phyloP scores from a whole-genome alignment of 176 grass and related monocot species.

The Musa schizocarpa region DNA sequence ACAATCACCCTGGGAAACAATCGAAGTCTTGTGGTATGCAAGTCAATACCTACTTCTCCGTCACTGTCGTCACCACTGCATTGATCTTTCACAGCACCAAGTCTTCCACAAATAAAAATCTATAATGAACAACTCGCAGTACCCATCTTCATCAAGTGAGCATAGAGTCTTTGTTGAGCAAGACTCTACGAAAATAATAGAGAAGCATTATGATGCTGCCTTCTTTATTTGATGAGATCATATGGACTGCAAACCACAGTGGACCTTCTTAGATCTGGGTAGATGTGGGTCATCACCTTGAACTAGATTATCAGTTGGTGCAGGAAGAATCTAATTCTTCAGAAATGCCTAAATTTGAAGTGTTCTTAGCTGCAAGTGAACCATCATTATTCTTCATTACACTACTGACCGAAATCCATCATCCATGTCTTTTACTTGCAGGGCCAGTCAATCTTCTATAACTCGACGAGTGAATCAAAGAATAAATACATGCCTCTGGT shows the following conservation, averaged over 20 bases:
- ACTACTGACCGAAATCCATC: background rate
- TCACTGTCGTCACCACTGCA: background rate
- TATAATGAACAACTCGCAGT: too few relatives aligned
- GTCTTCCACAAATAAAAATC: too few relatives aligned
- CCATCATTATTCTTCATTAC: background rate
- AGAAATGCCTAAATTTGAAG: background rate
- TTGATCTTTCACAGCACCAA: too few relatives aligned
- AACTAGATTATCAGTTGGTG: too few relatives aligned
- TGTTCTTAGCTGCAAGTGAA: background rate
- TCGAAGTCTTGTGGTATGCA: constrained; percentile 32
- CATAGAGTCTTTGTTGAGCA: too few relatives aligned
- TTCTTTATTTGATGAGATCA: too few relatives aligned
- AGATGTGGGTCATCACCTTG: too few relatives aligned
- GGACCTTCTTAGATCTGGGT: too few relatives aligned
- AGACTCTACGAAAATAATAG: too few relatives aligned
- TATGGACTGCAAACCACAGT: too few relatives aligned
- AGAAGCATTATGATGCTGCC: too few relatives aligned
- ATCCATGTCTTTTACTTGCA: background rate
- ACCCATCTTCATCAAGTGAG: too few relatives aligned
- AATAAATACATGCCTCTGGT: background rate
- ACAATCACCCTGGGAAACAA: constrained; percentile 33
- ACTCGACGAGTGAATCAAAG: background rate
- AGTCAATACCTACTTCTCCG: background rate
- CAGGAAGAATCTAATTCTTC: background rate
- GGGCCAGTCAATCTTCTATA: constrained; percentile 15